A percentile compares a stretch with the other conserved stretches of the same genome.
phyloP scores from a whole-genome alignment of 495 filamentous ascomycete species.

The Jackrogersella multiformis region DNA sequence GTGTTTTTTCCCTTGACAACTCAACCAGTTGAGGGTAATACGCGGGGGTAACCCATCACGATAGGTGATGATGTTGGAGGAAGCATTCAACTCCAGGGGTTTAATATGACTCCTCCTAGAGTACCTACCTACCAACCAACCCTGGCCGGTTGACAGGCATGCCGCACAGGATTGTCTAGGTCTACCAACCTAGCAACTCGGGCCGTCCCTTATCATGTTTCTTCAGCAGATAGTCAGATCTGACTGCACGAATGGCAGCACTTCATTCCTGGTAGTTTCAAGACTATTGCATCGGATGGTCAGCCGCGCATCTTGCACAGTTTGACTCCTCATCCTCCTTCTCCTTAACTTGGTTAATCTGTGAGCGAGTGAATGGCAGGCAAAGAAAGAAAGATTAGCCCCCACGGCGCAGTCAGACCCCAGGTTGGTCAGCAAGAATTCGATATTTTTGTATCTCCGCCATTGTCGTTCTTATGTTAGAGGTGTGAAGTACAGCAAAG shows the following conservation, averaged over 20 bases:
- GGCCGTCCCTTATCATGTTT: slow-evolving; percentile 43
- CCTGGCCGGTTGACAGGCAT: slow-evolving; percentile 29
- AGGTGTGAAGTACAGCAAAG: slow-evolving; percentile 34
- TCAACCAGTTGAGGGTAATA: slow-evolving; percentile 37
- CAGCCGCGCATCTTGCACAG: slow-evolving; percentile 31
- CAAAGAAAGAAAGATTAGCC: slow-evolving; percentile 11
- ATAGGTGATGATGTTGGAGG: slow-evolving; percentile 17
- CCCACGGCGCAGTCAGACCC: slow-evolving; percentile 27
- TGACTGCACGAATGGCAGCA: slow-evolving; percentile 35
- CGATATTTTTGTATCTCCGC: slow-evolving; percentile 25
- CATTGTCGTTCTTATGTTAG: slow-evolving; percentile 16
- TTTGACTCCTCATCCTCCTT: slow-evolving; percentile 22
- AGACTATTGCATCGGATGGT: slow-evolving; percentile 28
- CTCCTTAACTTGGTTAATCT: slow-evolving; percentile 11
- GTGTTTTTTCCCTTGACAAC: slow-evolving; percentile 12
- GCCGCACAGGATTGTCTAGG: slow-evolving; percentile 29
- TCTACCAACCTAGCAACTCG: slow-evolving; percentile 24
- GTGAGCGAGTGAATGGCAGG: background rate
- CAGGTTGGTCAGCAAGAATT: slow-evolving; percentile 21
- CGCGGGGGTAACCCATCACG: slow-evolving; percentile 6
- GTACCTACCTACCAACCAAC: background rate
- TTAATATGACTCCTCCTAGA: slow-evolving; percentile 13
- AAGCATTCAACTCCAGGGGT: background rate
- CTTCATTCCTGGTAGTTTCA: slow-evolving; percentile 29
- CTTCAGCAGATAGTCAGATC: slow-evolving; percentile 36